A percentile compares a stretch with the other conserved stretches of the same genome.
These are phyloP conservation scores for Backusella australiensis DNA, from an alignment of 192 early-diverging fungal genomes.

Conservation along the genomic window DNA sequence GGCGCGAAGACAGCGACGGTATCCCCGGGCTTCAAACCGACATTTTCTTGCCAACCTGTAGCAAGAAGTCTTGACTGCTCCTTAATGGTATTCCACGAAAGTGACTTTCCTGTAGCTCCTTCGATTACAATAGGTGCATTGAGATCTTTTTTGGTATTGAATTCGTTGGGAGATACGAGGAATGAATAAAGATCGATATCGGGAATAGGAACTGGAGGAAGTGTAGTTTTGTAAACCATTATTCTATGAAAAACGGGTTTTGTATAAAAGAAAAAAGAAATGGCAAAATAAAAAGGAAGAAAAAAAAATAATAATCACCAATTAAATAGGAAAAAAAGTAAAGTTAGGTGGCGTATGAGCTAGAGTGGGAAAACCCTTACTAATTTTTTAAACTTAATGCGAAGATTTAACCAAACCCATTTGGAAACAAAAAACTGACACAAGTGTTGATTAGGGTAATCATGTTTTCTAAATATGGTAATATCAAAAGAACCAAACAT, in stretches of 20 bases:
- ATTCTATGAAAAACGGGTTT: not conserved
- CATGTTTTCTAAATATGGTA: not conserved
- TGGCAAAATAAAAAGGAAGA: not conserved
- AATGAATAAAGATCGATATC: constrained; percentile 29
- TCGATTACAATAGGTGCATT: constrained; percentile 18
- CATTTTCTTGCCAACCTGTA: constrained; percentile 44
- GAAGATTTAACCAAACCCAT: not conserved
- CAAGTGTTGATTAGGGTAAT: not conserved
- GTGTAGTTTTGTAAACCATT: constrained; percentile 27
- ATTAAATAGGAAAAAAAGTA: not conserved
- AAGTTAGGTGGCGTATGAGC: constrained; percentile 6
- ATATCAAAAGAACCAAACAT: constrained; percentile 7
- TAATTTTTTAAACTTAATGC: constrained; percentile 2
- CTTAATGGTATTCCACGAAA: constrained; percentile 18
- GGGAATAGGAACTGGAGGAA: constrained; percentile 15
- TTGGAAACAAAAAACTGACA: not conserved
- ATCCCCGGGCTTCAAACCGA: constrained; percentile 66
- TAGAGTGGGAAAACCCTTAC: constrained; percentile 9
- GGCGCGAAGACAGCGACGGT: constrained; percentile 69
- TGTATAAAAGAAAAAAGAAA: not conserved
- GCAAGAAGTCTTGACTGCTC: constrained; percentile 35
- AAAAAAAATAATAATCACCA: too few relatives aligned
- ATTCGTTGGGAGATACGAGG: constrained; percentile 13
- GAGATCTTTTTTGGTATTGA: not conserved
- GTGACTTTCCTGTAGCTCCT: constrained; percentile 11